Percentiles rank a stretch among this genome's conserved stretches.
phyloP scores from a whole-genome alignment of 139 green algal species.

The Micractinium sp. region DNA sequence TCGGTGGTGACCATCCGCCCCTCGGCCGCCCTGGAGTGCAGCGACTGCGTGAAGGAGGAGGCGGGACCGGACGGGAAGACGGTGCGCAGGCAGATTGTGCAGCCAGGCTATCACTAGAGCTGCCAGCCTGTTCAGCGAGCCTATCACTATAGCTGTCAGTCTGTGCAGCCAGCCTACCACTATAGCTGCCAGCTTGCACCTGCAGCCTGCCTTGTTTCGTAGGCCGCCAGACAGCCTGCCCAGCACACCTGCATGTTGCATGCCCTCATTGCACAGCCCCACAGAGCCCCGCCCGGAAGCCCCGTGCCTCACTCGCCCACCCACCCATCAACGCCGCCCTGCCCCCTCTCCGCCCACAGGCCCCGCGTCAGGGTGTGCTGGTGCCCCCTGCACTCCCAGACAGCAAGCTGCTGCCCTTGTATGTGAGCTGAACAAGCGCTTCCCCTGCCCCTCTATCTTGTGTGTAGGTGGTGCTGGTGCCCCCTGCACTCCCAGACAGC shows the following conservation, averaged over 20 bases:
- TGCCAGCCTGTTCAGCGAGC: too few relatives aligned
- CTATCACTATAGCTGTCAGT: not conserved
- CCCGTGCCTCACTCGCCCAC: too few relatives aligned
- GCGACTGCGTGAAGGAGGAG: not conserved
- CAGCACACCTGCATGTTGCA: too few relatives aligned
- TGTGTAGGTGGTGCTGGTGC: constrained; percentile 16
- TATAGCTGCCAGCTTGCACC: too few relatives aligned
- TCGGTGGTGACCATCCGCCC: constrained; percentile 9
- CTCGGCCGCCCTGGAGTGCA: not conserved
- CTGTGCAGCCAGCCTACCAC: not conserved
- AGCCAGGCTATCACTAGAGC: not conserved
- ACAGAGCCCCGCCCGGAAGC: not conserved
- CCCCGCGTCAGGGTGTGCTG: not conserved
- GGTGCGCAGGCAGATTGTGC: too few relatives aligned
- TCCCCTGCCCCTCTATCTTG: too few relatives aligned
- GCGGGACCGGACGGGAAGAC: not conserved
- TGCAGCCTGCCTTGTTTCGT: too few relatives aligned
- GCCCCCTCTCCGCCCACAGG: not conserved
- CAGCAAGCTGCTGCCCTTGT: not conserved
- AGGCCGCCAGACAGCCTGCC: not conserved
- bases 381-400: not conserved
- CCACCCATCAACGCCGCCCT: too few relatives aligned
- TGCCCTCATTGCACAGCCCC: too few relatives aligned
- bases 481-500: not conserved
- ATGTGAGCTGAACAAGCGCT: not conserved